Evolutionary conservation across 2,329 filamentous ascomycete genomes (phyloP).

Genomic region (Botrytis cinerea): DNA sequence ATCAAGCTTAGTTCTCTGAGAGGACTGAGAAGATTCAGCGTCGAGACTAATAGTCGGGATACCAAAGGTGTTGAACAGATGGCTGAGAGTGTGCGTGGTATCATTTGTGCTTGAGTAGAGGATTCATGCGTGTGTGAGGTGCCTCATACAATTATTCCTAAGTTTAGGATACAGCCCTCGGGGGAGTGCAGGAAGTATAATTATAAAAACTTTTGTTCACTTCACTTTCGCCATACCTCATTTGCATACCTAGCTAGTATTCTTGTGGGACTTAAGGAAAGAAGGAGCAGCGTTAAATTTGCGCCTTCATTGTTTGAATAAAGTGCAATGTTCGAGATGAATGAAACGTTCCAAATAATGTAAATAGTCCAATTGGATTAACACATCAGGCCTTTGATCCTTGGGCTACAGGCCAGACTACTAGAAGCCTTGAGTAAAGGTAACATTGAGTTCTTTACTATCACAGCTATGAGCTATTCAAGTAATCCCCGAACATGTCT

Average conservation of each 20-base stretch:
- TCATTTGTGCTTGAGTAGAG: not conserved
- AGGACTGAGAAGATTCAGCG: conserved; percentile 4
- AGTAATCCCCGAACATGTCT: not conserved
- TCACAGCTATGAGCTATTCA: not conserved
- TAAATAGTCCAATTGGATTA: not conserved
- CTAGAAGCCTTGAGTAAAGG: not conserved
- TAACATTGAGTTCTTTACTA: not conserved
- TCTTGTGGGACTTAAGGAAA: not conserved
- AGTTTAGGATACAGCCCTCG: not conserved
- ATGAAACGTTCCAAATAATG: not conserved
- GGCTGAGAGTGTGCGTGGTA: not conserved
- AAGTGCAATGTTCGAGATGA: not conserved
- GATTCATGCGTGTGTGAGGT: not conserved
- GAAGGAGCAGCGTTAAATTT: not conserved
- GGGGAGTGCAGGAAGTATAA: not conserved
- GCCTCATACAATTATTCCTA: not conserved
- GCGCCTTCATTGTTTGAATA: not conserved
- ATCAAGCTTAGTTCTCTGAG: conserved; percentile 9
- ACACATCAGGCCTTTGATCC: not conserved
- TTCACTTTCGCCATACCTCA: not conserved
- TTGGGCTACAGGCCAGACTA: not conserved
- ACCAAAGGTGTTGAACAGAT: not conserved
- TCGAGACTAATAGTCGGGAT: not conserved
- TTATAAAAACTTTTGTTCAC: not conserved
- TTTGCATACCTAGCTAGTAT: not conserved